Evolutionary conservation across 345 rosid species (phyloP), one percentile per base, ranked within the genome.

Genomic region (Citrus medica): DNA sequence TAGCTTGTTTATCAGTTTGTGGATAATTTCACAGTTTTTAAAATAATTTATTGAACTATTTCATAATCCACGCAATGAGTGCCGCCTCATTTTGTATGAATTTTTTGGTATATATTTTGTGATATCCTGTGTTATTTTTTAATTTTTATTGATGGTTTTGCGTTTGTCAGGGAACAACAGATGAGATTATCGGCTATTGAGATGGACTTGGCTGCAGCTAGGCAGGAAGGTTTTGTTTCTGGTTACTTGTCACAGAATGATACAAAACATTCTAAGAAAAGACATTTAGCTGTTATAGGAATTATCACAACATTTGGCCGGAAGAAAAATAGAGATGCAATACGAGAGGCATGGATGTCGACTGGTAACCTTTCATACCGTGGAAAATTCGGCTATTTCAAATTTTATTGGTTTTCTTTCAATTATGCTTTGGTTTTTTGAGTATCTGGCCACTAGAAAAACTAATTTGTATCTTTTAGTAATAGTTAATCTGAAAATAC

Each of bases 321-420:
- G 32, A 87, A 81, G 86, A 87, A 79, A 81, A 86, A 89, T 74
- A 82, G 89, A 80, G 88, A 85, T 86, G 89, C 90, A 32, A 85
- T 86, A 68, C 85, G 90, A 21, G 81, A 82, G 79, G 86, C 91
- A 12, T 88, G 91, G 92, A 86, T 87, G 91, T 85, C 84, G 27
- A 75, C 84, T 1, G 90, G 92, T 83, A 82, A 69, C 35, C 37
- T 64, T 71, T 27, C 22, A 68, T 68, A n/a, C 21, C 7, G 4
- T 27, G 17, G 13, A 25, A n/a, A 24, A n/a, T 72, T 22, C 24
- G 21, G 58, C 22, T 9, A 35, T 64, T 53, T 79, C 37, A 9
- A 51, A 13, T 9, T 33, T 40, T 71, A 35, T 6, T 46, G 24
- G 48, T 70, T 30, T 68, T 27, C 7, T 17, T 35, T 21, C 28